phyloP scores from a whole-genome alignment of 2,329 filamentous ascomycete species.

The Colletotrichum acutatum region DNA sequence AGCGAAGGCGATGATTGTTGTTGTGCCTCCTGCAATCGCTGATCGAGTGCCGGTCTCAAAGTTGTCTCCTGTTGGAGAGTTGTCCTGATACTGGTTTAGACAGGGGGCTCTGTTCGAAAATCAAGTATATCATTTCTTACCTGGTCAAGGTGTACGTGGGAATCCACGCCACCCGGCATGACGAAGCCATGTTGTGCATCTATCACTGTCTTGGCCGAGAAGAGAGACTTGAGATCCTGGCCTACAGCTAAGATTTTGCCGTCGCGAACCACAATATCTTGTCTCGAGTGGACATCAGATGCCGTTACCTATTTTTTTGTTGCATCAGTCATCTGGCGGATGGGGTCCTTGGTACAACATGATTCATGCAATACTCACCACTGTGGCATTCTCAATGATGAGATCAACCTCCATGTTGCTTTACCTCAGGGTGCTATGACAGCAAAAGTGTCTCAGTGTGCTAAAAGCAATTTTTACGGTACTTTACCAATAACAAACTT shows the following conservation, averaged over 20 bases:
- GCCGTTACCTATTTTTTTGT: slow-evolving; percentile 14
- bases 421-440: background rate
- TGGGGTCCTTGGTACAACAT: background rate
- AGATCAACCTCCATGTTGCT: slow-evolving; percentile 21
- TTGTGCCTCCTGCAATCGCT: slow-evolving; percentile 68
- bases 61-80: slow-evolving; percentile 41
- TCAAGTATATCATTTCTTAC: slow-evolving; percentile 40
- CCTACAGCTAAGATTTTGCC: slow-evolving; percentile 25
- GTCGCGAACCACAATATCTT: slow-evolving; percentile 22
- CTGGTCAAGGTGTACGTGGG: slow-evolving; percentile 53
- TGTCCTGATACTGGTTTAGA: background rate
- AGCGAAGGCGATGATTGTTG: slow-evolving; percentile 68
- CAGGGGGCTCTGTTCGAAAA: slow-evolving; percentile 44
- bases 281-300: slow-evolving; percentile 14
- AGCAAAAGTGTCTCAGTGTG: background rate
- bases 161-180: slow-evolving; percentile 52
- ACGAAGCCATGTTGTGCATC: slow-evolving; percentile 26
- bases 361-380: slow-evolving; percentile 5
- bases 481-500: background rate
- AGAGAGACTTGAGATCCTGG: slow-evolving; percentile 4
- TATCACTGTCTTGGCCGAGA: slow-evolving; percentile 1
- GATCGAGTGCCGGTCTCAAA: slow-evolving; percentile 59
- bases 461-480: no score
- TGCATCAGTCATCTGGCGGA: background rate
- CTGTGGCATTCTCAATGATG: slow-evolving; percentile 26